A percentile compares a stretch with the other conserved stretches of the same genome.
These are phyloP conservation scores for Malus asiatica DNA, from an alignment of 306 rosid species.

Conservation along the genomic window DNA sequence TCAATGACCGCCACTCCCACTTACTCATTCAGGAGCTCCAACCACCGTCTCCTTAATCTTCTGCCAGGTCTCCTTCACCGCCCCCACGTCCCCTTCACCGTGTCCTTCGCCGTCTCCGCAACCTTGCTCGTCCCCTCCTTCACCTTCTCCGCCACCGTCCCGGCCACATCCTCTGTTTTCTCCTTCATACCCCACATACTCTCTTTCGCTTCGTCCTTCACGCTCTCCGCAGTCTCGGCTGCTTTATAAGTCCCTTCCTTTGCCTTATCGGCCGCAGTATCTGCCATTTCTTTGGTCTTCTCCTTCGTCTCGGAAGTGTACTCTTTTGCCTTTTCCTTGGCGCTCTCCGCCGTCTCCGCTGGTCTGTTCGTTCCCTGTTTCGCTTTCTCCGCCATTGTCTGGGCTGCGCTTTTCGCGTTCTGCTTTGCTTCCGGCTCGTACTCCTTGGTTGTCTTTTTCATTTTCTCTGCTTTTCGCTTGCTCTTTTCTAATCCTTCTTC, in stretches of 20 bases:
- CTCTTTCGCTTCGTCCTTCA: conserved; percentile 29
- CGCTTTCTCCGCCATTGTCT: conserved; percentile 4
- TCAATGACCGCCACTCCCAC: neutral
- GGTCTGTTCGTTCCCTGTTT: conserved; percentile 15
- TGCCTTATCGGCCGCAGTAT: conserved; percentile 5
- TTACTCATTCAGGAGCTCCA: conserved; percentile 36
- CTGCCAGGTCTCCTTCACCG: conserved; percentile 36
- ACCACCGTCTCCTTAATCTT: conserved; percentile 56
- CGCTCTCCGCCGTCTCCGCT: conserved; percentile 25
- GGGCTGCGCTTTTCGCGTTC: conserved; percentile 9
- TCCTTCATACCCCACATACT: conserved; percentile 17
- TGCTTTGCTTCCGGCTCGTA: conserved; percentile 1
- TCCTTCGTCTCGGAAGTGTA: conserved; percentile 20
- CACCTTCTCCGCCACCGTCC: conserved; percentile 6
- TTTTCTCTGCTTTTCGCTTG: conserved; percentile 20
- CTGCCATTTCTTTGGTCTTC: conserved; percentile 26
- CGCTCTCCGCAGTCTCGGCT: conserved; percentile 30
- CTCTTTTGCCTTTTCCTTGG: conserved; percentile 21
- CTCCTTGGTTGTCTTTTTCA: conserved; percentile 10
- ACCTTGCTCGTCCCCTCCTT: conserved; percentile 11
- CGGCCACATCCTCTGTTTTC: conserved; percentile 20
- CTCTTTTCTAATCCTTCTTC: conserved; percentile 10
- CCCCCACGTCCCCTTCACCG: neutral
- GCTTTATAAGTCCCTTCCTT: conserved; percentile 17
- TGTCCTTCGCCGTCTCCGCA: neutral